These are phyloP conservation scores for Alternaria metachromatica DNA, from an alignment of 2,329 filamentous ascomycete genomes.

Conservation along the genomic window DNA sequence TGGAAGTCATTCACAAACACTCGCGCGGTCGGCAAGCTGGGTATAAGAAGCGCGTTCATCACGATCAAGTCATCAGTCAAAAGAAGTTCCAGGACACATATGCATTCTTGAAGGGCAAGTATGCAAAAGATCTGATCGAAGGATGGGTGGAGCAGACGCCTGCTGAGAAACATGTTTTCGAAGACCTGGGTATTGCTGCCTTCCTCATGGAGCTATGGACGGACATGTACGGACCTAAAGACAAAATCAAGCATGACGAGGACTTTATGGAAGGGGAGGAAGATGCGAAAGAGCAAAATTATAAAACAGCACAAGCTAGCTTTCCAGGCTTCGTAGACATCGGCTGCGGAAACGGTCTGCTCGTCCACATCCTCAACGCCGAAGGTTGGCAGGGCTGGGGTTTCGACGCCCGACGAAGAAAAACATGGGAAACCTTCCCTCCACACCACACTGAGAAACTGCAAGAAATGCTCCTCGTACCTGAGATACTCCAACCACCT, in stretches of 20 bases:
- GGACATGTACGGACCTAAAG: conserved; percentile 71
- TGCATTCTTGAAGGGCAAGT: conserved; percentile 76
- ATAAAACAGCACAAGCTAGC: conserved; percentile 12
- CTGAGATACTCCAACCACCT: conserved; percentile 50
- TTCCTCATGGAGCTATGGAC: conserved; percentile 93
- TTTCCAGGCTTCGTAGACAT: conserved; percentile 96
- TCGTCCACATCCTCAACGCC: conserved; percentile 79
- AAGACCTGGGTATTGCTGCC: conserved; percentile 87
- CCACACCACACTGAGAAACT: conserved; percentile 57
- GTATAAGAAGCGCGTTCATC: conserved; percentile 81
- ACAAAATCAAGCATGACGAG: not conserved
- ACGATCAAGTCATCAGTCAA: conserved; percentile 81
- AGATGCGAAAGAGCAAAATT: conserved; percentile 1
- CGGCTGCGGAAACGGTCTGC: conserved; percentile 90
- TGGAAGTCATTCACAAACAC: conserved; percentile 75
- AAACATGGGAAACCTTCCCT: conserved; percentile 81
- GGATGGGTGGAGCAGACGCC: conserved; percentile 87
- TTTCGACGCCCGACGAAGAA: conserved; percentile 86
- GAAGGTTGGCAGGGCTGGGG: conserved; percentile 89
- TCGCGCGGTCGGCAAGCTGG: conserved; percentile 69
- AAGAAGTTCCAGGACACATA: conserved; percentile 83
- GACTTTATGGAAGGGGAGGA: conserved; percentile 9
- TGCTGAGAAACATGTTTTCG: conserved; percentile 90
- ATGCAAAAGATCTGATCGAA: conserved; percentile 74
- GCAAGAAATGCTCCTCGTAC: conserved; percentile 67